Evolutionary conservation across 2,329 filamentous ascomycete genomes (phyloP), one percentile per base, ranked within the genome.

Genomic region (Diaporthe citri): DNA sequence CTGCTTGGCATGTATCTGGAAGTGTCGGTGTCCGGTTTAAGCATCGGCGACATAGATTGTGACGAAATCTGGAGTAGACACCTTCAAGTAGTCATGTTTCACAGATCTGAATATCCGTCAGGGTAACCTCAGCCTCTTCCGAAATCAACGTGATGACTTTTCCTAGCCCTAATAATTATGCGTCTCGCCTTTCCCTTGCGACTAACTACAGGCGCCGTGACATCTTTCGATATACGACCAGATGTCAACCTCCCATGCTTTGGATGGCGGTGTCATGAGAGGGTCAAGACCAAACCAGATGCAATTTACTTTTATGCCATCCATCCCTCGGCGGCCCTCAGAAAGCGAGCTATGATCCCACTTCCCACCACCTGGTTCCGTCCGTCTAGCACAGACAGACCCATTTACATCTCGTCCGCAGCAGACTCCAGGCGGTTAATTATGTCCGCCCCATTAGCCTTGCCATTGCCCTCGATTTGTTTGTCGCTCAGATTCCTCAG

Each of bases 401-500:
- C 36, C 34, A 20, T 43, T 60, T 71, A 77, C 74, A 77, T 77
- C 67, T 77, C 76, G 56, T 77, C 76, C 43, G 76, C 75, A 41
- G 75, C 80, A n/a, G 78, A 79, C 77, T 86, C 85, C 71, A 87
- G 81, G 59, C 82, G 78, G 74, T 81, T 79, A 55, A 82, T 80
- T 55, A 82, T 77, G 64, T 82, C 78, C 34, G 71, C 74, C 25
- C 34, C 80, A 56, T 83, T 81, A 13, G 78, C 43, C 22, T 51
- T 39, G 48, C 74, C 76, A 46, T 78, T 75, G 41, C 76, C 74
- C 43, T 76, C 76, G 25, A 76, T 57, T n/a, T 70, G 51, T 56
- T 70, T 66, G 20, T 52, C 57, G 57, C 57, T 66, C 90, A 12
- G 91, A 64, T 92, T 88, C 28, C 93, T 93, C 55, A 93, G 95